Evolutionary conservation across 1,284 basidiomycete species (phyloP).

Genomic region (Ceratobasidium sp.): DNA sequence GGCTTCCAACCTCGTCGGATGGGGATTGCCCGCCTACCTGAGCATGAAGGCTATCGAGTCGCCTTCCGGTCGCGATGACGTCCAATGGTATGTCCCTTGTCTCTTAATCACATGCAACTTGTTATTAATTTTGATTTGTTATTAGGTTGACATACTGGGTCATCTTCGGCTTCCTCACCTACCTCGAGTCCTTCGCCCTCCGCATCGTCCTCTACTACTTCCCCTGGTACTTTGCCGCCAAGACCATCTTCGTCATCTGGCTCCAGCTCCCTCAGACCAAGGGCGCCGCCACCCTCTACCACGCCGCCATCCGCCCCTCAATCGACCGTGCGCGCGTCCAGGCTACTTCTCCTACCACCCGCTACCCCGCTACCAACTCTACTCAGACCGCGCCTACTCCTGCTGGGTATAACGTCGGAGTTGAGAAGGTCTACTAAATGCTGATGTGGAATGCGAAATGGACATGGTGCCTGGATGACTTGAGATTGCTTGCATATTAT

Average conservation of each 20-base stretch:
- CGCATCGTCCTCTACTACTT: conserved; percentile 81
- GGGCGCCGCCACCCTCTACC: conserved; percentile 44
- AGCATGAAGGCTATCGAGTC: conserved; percentile 87
- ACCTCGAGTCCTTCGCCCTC: conserved; percentile 80
- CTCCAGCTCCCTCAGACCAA: conserved; percentile 78
- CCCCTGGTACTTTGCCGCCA: conserved; percentile 91
- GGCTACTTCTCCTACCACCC: conserved; percentile 32
- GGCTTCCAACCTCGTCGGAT: conserved; percentile 85
- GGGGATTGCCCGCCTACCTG: conserved; percentile 84
- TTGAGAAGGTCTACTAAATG: conserved; percentile 37
- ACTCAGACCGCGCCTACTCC: conserved; percentile 42
- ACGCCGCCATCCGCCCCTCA: conserved; percentile 43
- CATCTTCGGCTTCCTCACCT: conserved; percentile 87
- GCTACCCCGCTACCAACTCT: conserved; percentile 47
- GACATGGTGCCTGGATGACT: too few relatives aligned
- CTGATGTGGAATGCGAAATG: too few relatives aligned
- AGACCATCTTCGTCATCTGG: conserved; percentile 89
- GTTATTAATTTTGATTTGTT: neutral
- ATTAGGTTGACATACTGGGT: conserved; percentile 80
- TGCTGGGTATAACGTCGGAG: conserved; percentile 27
- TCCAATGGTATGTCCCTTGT: conserved; percentile 69
- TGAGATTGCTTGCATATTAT: too few relatives aligned
- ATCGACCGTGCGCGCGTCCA: conserved; percentile 40
- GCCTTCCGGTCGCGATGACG: conserved; percentile 76
- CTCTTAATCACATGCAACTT: neutral